phyloP scores from a whole-genome alignment of 495 filamentous ascomycete genomes.

The Barbatosphaeria neglecta region DNA sequence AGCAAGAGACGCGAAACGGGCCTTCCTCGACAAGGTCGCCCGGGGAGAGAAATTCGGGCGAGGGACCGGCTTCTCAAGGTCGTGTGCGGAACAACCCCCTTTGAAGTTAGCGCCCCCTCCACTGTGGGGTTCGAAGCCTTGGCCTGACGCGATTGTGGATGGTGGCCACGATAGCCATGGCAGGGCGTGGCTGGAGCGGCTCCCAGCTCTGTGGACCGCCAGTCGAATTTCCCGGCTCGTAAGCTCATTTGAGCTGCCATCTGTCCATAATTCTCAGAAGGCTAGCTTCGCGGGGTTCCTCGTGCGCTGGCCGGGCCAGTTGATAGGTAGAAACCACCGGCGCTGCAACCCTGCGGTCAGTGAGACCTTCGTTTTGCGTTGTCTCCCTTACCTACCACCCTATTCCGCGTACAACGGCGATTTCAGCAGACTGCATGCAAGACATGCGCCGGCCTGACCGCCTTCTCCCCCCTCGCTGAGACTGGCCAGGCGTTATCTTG shows the following conservation, averaged over 20 bases:
- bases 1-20: background rate
- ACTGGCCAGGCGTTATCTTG: background rate
- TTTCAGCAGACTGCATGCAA: too few species aligned
- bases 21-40: background rate
- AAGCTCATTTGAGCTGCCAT: background rate
- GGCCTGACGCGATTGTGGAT: background rate
- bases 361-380: too few species aligned
- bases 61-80: too few species aligned
- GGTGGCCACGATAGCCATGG: background rate
- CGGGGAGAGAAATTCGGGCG: too few species aligned
- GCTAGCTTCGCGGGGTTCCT: background rate
- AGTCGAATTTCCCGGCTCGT: background rate
- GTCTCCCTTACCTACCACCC: too few species aligned
- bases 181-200: background rate
- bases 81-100: background rate
- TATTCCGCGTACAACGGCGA: too few species aligned
- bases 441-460: too few species aligned
- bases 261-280: background rate
- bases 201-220: too few species aligned
- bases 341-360: too few species aligned
- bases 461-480: too few species aligned
- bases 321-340: background rate
- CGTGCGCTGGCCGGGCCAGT: background rate
- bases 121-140: background rate
- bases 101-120: background rate